Evolutionary conservation across 495 filamentous ascomycete genomes (phyloP), one percentile per base, ranked within the genome.

Genomic region (Penicillium malachiteum): DNA sequence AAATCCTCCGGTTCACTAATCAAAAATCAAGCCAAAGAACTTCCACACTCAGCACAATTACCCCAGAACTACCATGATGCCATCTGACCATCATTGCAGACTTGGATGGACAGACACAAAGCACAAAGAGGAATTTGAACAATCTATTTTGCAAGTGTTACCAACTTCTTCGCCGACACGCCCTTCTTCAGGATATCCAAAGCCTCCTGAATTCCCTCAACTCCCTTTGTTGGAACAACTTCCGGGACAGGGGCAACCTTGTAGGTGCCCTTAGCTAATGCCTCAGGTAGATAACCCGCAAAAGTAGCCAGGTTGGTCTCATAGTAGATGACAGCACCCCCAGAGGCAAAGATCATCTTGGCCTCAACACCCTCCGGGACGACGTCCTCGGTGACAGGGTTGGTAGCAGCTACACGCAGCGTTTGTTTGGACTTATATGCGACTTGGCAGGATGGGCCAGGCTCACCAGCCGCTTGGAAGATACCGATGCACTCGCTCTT

Each of bases 81-180:
- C n/a, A n/a, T n/a, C n/a, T n/a, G n/a, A n/a, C n/a, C n/a, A n/a
- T n/a, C n/a, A n/a, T n/a, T n/a, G n/a, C n/a, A n/a, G n/a, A n/a
- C n/a, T n/a, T n/a, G n/a, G n/a, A n/a, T n/a, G n/a, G n/a, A n/a
- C n/a, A n/a, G n/a, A n/a, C n/a, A n/a, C n/a, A n/a, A n/a, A n/a
- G n/a, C n/a, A n/a, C n/a, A n/a, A n/a, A n/a, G n/a, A n/a, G n/a
- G n/a, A n/a, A n/a, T n/a, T n/a, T n/a, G n/a, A n/a, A 30, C 44
- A 48, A 33, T 50, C 51, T 55, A 52, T 5, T 55, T 16, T 1
- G 47, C 52, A 37, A 60, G 34, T 55, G 80, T 68, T 26, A 82
- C 78, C 6, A 78, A 26, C 59, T 82, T 81, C 54, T 53, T 64
- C 3, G 72, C 79, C 8, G 75, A 78, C 7, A 78, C 66, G 0